A percentile compares a stretch with the other conserved stretches of the same genome.
These are phyloP conservation scores for Apiotrichum domesticum DNA, from an alignment of 1,284 basidiomycete genomes.

Conservation along the genomic window DNA sequence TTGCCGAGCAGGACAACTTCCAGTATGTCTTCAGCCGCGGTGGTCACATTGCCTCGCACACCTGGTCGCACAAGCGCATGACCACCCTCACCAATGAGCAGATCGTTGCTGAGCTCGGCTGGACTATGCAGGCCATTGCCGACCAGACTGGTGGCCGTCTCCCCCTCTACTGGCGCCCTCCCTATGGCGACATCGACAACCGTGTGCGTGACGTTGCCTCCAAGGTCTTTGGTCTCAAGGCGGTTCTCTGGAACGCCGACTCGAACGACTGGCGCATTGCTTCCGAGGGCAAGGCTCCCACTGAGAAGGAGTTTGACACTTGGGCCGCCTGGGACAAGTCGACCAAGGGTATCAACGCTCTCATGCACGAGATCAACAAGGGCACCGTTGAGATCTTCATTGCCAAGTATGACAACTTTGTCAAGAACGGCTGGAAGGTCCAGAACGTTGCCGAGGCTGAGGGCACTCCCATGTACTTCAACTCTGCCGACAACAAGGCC, in stretches of 20 bases:
- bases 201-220: constrained; percentile 52
- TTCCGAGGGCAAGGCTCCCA: constrained; percentile 21
- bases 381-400: constrained; percentile 36
- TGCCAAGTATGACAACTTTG: constrained; percentile 27
- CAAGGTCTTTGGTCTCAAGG: constrained; percentile 45
- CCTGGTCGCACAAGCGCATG: constrained; percentile 5
- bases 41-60: constrained; percentile 2
- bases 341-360: constrained; percentile 26
- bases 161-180: constrained; percentile 47
- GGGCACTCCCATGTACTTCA: constrained; percentile 37
- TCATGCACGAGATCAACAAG: constrained; percentile 39
- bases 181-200: constrained; percentile 51
- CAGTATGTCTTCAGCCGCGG: neutral
- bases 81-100: constrained; percentile 53
- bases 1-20: neutral
- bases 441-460: constrained; percentile 37
- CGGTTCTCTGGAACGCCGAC: constrained; percentile 45
- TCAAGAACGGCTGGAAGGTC: constrained; percentile 37
- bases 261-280: constrained; percentile 46
- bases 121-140: constrained; percentile 46
- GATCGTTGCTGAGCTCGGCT: constrained; percentile 53
- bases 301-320: constrained; percentile 5
- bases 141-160: constrained; percentile 43
- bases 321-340: constrained; percentile 21
- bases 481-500: constrained; percentile 28